Evolutionary conservation across 2,329 filamentous ascomycete species (phyloP).

Genomic region (Myriosclerotinia scirpicola): DNA sequence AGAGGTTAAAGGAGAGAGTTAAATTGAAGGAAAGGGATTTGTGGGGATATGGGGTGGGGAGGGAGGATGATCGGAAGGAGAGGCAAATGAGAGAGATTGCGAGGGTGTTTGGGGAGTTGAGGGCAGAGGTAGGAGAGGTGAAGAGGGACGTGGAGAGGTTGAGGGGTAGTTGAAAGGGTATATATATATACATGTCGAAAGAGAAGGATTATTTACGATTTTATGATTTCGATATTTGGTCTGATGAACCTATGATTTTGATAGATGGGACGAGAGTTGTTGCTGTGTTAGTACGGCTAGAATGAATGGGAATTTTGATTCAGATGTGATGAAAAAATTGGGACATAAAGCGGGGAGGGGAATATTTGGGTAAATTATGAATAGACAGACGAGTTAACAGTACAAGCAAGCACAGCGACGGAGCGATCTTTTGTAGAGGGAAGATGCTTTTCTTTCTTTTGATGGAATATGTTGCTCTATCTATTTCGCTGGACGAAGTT

Average conservation of each 20-base stretch:
- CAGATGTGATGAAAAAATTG: background rate
- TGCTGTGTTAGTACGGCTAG: background rate
- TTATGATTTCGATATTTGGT: constrained; percentile 5
- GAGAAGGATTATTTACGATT: constrained; percentile 4
- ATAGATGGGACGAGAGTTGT: background rate
- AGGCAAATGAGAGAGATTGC: constrained; percentile 41
- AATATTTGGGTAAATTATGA: background rate
- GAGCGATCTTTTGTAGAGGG: background rate
- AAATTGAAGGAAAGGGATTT: constrained; percentile 35
- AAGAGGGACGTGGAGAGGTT: constrained; percentile 39
- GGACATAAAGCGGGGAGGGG: background rate
- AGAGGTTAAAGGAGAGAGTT: constrained; percentile 36
- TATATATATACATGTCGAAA: background rate
- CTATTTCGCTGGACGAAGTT: background rate
- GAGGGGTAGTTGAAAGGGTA: constrained; percentile 24
- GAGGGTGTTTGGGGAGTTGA: constrained; percentile 39
- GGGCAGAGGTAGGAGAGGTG: constrained; percentile 37
- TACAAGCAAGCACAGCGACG: too few relatives aligned
- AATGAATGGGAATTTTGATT: background rate
- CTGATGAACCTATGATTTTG: background rate
- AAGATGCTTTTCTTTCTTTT: background rate
- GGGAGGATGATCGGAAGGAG: constrained; percentile 36
- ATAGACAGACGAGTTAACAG: background rate
- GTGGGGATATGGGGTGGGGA: constrained; percentile 39
- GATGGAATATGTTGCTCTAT: constrained; percentile 1